Conservation (phyloP, 2,329 filamentous ascomycete species). For the Lecanicillium sp. region DNA sequence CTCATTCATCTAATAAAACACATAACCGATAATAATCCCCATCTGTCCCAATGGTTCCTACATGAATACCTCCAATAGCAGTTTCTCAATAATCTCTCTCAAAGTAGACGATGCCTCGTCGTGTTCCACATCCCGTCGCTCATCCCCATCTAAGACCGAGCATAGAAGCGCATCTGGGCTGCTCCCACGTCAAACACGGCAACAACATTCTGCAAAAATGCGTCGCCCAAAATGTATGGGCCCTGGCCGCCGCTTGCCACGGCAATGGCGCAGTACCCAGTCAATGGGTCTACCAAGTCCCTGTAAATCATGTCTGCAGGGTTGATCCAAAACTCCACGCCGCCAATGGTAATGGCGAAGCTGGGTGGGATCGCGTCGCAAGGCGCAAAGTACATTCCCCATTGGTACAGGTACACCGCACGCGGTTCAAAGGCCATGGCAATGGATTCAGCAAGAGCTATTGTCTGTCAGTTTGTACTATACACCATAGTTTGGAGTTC, state of each 20-base stretch:
- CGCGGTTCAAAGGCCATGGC: constrained; percentile 37
- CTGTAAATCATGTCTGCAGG: constrained; percentile 39
- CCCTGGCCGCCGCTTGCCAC: constrained; percentile 36
- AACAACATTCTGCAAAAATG: constrained; percentile 43
- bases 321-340: constrained; percentile 37
- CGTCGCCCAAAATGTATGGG: constrained; percentile 41
- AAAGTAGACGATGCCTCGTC: background rate
- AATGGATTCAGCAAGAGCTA: constrained; percentile 40
- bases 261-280: constrained; percentile 39
- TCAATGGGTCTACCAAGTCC: constrained; percentile 33
- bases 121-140: background rate
- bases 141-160: constrained; percentile 2
- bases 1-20: constrained; percentile 8
- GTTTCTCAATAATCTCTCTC: background rate
- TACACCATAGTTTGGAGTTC: background rate
- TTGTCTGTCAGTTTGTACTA: background rate
- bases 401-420: constrained; percentile 38
- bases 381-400: constrained; percentile 39
- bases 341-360: constrained; percentile 37
- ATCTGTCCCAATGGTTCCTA: constrained; percentile 7
- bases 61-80: constrained; percentile 7
- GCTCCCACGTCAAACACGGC: constrained; percentile 40
- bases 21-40: constrained; percentile 7
- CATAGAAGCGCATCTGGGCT: constrained; percentile 37
- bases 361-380: constrained; percentile 39